Evolutionary conservation across 1,284 basidiomycete species (phyloP).

Genomic region (Farysia itapuensis): DNA sequence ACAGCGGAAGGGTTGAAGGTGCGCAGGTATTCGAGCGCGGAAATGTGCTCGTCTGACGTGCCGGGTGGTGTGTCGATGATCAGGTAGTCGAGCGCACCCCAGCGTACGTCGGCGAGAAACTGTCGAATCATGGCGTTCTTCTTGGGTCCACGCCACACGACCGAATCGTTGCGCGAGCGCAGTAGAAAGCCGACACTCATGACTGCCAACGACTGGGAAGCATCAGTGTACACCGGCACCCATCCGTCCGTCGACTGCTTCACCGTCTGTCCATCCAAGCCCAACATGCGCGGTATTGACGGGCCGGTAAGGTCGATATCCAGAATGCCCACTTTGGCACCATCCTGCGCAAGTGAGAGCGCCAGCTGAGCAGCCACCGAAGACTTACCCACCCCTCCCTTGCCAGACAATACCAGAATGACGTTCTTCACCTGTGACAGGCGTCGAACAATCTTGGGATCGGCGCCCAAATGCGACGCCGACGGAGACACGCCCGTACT

Average conservation of each 20-base stretch:
- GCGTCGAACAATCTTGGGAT: conserved; percentile 52
- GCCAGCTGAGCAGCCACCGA: conserved; percentile 92
- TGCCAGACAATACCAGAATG: conserved; percentile 90
- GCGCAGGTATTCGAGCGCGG: conserved; percentile 86
- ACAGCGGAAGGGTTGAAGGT: conserved; percentile 70
- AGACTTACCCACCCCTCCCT: conserved; percentile 97
- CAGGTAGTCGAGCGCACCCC: conserved; percentile 94
- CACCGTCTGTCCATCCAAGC: conserved; percentile 75
- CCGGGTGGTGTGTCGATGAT: conserved; percentile 95
- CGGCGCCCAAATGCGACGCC: conserved; percentile 38
- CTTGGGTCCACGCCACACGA: conserved; percentile 98
- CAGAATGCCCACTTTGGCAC: conserved; percentile 74
- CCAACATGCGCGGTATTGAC: conserved; percentile 94
- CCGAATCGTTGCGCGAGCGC: conserved; percentile 83
- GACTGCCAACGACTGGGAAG: conserved; percentile 70
- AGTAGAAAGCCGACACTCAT: conserved; percentile 97
- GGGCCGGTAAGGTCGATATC: conserved; percentile 97
- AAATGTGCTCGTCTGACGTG: conserved; percentile 97
- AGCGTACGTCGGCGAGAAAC: conserved; percentile 91
- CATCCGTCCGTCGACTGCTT: conserved; percentile 87
- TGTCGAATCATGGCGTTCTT: conserved; percentile 99
- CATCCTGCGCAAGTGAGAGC: conserved; percentile 65
- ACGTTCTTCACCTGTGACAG: conserved; percentile 73
- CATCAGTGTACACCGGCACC: conserved; percentile 82
- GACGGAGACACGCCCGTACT: no score